Conservation (phyloP, 2,329 filamentous ascomycete species). For the Aspergillus neoniger region DNA sequence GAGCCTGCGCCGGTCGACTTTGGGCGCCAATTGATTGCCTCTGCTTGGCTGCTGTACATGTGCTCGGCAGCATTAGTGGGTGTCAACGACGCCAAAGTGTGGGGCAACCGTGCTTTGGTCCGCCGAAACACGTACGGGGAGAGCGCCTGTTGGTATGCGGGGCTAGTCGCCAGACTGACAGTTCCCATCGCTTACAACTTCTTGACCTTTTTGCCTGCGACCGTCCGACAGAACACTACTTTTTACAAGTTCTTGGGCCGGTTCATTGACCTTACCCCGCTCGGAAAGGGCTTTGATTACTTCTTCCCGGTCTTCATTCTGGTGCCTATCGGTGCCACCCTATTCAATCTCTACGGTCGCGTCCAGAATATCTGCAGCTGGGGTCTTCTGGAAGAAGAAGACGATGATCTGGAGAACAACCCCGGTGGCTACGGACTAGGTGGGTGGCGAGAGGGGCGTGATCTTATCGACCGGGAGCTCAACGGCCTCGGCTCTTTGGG, state of each 20-base stretch:
- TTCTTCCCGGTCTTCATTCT: conserved; percentile 88
- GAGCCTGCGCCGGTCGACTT: conserved; percentile 78
- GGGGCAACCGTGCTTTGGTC: conserved; percentile 90
- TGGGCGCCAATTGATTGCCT: conserved; percentile 79
- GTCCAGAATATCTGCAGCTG: conserved; percentile 77
- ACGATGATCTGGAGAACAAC: conserved; percentile 63
- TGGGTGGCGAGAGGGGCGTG: conserved; percentile 87
- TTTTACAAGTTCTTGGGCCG: conserved; percentile 87
- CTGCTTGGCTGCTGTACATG: conserved; percentile 95
- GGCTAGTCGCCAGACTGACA: conserved; percentile 87
- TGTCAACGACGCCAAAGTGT: conserved; percentile 92
- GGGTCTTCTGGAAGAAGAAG: conserved; percentile 74
- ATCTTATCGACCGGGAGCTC: conserved; percentile 84
- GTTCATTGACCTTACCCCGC: conserved; percentile 77
- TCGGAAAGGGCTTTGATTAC: conserved; percentile 82
- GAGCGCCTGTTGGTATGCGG: conserved; percentile 92
- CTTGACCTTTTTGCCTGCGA: conserved; percentile 77
- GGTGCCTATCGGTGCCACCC: conserved; percentile 77
- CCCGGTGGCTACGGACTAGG: conserved; percentile 70
- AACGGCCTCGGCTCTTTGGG: conserved; percentile 59
- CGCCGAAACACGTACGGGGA: conserved; percentile 89
- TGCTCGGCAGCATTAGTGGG: conserved; percentile 83
- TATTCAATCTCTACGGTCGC: conserved; percentile 87
- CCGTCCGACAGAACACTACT: conserved; percentile 72
- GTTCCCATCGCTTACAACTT: conserved; percentile 97